A percentile compares a stretch with the other conserved stretches of the same genome.
phyloP scores from a whole-genome alignment of 1,139 yeast genomes.

The Pichiaceae sp. region DNA sequence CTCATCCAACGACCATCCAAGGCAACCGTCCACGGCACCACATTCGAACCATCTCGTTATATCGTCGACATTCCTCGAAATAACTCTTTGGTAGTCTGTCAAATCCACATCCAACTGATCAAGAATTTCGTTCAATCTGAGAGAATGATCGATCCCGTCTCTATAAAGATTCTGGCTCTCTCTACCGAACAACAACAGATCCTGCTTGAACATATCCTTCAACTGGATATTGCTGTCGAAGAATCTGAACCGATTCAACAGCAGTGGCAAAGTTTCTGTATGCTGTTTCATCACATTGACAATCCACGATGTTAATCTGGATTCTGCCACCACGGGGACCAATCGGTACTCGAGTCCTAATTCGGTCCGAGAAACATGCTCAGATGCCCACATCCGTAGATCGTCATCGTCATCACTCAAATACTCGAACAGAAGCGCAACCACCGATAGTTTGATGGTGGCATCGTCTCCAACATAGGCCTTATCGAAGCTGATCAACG shows the following conservation, averaged over 20 bases:
- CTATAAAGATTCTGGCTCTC: constrained; percentile 47
- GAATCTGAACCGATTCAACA: constrained; percentile 7
- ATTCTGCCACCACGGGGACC: constrained; percentile 2
- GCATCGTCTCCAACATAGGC: constrained; percentile 3
- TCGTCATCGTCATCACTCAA: constrained; percentile 56
- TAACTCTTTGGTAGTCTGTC: neutral
- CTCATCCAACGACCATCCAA: constrained; percentile 18
- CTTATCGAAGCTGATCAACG: constrained; percentile 28
- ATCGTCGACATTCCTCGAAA: neutral
- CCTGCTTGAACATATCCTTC: constrained; percentile 6
- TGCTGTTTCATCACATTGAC: constrained; percentile 22
- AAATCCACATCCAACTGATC: neutral
- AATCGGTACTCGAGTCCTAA: constrained; percentile 17
- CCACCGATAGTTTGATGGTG: constrained; percentile 8
- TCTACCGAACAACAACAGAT: constrained; percentile 32
- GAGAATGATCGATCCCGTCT: constrained; percentile 23
- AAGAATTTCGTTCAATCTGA: constrained; percentile 7
- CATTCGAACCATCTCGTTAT: neutral
- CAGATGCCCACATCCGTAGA: constrained; percentile 33
- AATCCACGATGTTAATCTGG: constrained; percentile 9
- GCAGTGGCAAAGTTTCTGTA: constrained; percentile 3
- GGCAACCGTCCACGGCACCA: constrained; percentile 15
- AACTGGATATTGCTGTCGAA: constrained; percentile 7
- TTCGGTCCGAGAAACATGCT: constrained; percentile 22
- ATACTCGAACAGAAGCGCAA: constrained; percentile 28